Conservation (phyloP, 2,329 filamentous ascomycete species). For the Colletotrichum tofieldiae region DNA sequence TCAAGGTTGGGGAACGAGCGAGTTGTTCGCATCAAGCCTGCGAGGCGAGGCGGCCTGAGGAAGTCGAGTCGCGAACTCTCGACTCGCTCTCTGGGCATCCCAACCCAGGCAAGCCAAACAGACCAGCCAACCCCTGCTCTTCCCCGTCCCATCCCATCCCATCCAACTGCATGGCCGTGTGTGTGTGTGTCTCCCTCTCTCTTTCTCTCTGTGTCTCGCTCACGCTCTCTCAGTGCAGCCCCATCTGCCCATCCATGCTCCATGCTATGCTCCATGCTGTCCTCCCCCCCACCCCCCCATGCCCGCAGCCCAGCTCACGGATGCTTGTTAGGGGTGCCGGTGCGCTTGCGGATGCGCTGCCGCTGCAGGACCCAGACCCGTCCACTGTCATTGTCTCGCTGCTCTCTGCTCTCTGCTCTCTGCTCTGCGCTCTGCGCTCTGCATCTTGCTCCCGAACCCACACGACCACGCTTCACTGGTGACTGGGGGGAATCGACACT, state of each 20-base stretch:
- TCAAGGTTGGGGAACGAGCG: not conserved
- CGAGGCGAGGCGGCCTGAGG: not conserved
- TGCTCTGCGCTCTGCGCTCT: not conserved
- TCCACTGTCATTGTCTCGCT: slow-evolving; percentile 1
- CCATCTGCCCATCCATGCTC: slow-evolving; percentile 16
- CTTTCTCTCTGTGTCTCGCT: not conserved
- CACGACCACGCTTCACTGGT: not conserved
- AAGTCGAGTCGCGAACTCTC: not conserved
- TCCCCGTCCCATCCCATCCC: slow-evolving; percentile 20
- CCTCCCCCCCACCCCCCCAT: not conserved
- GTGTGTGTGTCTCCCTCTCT: not conserved
- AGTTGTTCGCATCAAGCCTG: not conserved
- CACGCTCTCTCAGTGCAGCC: not conserved
- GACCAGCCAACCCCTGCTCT: slow-evolving; percentile 8
- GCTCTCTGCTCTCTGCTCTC: not conserved
- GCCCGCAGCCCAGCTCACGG: slow-evolving; percentile 5
- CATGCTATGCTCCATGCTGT: not conserved
- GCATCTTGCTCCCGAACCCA: not conserved
- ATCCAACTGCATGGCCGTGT: not conserved
- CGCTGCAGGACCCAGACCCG: slow-evolving; percentile 24
- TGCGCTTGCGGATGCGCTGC: slow-evolving; percentile 9
- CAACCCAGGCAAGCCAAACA: not conserved
- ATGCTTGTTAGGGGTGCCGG: slow-evolving; percentile 31
- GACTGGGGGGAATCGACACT: not conserved
- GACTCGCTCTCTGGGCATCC: too few species aligned